Conservation (phyloP, 768 basidiomycete species). For the Amylocystis lapponica region DNA sequence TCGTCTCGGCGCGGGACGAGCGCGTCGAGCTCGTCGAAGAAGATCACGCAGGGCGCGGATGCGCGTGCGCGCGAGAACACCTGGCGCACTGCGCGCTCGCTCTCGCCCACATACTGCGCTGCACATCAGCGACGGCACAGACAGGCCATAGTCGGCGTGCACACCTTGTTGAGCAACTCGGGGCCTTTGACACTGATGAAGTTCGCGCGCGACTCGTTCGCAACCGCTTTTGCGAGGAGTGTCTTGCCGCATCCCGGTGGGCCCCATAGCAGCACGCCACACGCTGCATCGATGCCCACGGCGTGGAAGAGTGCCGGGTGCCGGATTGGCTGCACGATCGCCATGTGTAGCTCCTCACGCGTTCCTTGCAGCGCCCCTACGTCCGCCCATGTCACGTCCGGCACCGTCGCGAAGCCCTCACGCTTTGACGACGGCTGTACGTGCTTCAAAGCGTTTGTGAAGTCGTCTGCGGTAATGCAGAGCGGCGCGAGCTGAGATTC, state of each 20-base stretch:
- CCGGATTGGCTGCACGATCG: slow-evolving; percentile 91
- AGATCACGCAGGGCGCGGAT: slow-evolving; percentile 91
- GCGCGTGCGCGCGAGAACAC: slow-evolving; percentile 92
- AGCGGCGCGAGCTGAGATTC: slow-evolving; percentile 74
- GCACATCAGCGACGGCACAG: too few relatives aligned
- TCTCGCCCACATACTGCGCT: slow-evolving; percentile 96
- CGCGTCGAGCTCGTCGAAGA: slow-evolving; percentile 93
- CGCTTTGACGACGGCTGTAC: slow-evolving; percentile 96
- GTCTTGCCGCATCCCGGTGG: slow-evolving; percentile 99
- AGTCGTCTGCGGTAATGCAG: slow-evolving; percentile 78
- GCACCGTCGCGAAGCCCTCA: slow-evolving; percentile 96
- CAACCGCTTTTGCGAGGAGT: slow-evolving; percentile 94
- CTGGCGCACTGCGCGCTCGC: slow-evolving; percentile 90
- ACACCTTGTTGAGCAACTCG: slow-evolving; percentile 91
- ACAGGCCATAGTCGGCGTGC: slow-evolving; percentile 11
- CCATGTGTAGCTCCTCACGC: slow-evolving; percentile 93
- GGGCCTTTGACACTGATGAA: slow-evolving; percentile 99
- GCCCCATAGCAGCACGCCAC: slow-evolving; percentile 97
- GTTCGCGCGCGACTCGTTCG: slow-evolving; percentile 91
- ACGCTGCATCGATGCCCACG: slow-evolving; percentile 87
- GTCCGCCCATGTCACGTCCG: slow-evolving; percentile 92
- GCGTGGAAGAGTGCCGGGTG: slow-evolving; percentile 83
- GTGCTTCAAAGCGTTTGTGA: slow-evolving; percentile 71
- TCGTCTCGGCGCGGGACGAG: slow-evolving; percentile 89
- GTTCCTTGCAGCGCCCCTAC: slow-evolving; percentile 86